Conservation (phyloP, 352 stramenopile species). For the Detonula confervacea region DNA sequence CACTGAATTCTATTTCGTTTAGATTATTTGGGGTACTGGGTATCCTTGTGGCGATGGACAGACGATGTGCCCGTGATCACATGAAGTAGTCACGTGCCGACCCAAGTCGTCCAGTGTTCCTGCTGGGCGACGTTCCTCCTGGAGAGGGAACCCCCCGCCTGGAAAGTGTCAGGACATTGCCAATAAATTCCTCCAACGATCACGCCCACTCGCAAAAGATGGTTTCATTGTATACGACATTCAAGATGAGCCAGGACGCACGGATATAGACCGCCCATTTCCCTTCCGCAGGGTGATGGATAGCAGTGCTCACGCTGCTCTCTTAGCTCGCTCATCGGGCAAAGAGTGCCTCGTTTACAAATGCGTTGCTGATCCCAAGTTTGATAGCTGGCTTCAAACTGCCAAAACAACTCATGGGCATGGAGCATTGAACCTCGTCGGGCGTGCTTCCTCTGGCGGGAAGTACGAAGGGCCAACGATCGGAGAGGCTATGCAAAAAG, state of each 20-base stretch:
- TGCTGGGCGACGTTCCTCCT: constrained; percentile 58
- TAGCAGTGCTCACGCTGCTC: constrained; percentile 46
- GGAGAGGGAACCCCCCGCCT: constrained; percentile 53
- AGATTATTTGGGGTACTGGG: no score
- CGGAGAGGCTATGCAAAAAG: constrained; percentile 54
- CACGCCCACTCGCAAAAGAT: constrained; percentile 64
- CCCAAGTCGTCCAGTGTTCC: constrained; percentile 45
- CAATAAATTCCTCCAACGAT: constrained; percentile 68
- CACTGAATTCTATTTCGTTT: no score
- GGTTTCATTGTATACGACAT: constrained; percentile 85
- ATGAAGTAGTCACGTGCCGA: no score
- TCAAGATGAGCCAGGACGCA: constrained; percentile 73
- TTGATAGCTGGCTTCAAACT: constrained; percentile 63
- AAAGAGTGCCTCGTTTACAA: constrained; percentile 77
- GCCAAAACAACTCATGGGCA: constrained; percentile 55
- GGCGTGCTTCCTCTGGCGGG: constrained; percentile 36
- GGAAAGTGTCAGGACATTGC: constrained; percentile 60
- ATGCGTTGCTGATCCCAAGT: constrained; percentile 67
- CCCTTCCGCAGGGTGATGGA: constrained; percentile 76
- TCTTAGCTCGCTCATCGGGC: constrained; percentile 48
- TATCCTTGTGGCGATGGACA: no score
- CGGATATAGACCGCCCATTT: constrained; percentile 61
- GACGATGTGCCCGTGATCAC: no score
- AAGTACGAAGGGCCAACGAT: constrained; percentile 61
- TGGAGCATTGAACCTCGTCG: constrained; percentile 68